These are phyloP conservation scores for Hypoxylon fragiforme DNA, from an alignment of 495 filamentous ascomycete genomes.

Conservation along the genomic window DNA sequence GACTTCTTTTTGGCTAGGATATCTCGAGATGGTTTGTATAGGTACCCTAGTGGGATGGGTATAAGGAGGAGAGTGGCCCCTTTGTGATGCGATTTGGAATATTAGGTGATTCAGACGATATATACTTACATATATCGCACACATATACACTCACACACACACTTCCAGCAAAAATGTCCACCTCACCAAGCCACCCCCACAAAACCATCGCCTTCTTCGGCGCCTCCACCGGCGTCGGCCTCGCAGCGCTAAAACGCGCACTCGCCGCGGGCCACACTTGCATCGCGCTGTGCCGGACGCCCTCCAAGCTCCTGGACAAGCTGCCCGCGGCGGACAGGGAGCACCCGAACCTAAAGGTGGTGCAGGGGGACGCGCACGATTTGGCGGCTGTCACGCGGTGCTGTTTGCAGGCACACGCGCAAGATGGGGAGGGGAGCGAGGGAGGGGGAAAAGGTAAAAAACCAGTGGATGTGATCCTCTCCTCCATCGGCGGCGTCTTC, in stretches of 20 bases:
- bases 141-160: neutral
- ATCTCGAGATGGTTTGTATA: too few relatives aligned
- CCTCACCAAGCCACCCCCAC: slow-evolving; percentile 3
- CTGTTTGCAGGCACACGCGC: too few relatives aligned
- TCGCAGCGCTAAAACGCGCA: slow-evolving; percentile 51
- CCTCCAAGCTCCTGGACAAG: slow-evolving; percentile 60
- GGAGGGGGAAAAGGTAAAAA: too few relatives aligned
- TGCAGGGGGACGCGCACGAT: slow-evolving; percentile 57
- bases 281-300: slow-evolving; percentile 62
- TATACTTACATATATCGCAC: neutral
- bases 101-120: too few relatives aligned
- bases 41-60: too few relatives aligned
- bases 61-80: too few relatives aligned
- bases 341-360: slow-evolving; percentile 49
- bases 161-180: neutral
- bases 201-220: slow-evolving; percentile 60
- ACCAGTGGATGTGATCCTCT: slow-evolving; percentile 48
- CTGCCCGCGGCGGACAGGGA: slow-evolving; percentile 41
- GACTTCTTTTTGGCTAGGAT: too few relatives aligned
- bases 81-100: too few relatives aligned
- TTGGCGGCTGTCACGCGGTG: slow-evolving; percentile 43
- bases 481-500: slow-evolving; percentile 51
- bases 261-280: slow-evolving; percentile 57
- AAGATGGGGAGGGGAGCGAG: too few relatives aligned
- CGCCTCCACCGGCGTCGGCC: slow-evolving; percentile 56